Evolutionary conservation across 345 rosid genomes (phyloP).

Genomic region (Citrus cavaleriei): DNA sequence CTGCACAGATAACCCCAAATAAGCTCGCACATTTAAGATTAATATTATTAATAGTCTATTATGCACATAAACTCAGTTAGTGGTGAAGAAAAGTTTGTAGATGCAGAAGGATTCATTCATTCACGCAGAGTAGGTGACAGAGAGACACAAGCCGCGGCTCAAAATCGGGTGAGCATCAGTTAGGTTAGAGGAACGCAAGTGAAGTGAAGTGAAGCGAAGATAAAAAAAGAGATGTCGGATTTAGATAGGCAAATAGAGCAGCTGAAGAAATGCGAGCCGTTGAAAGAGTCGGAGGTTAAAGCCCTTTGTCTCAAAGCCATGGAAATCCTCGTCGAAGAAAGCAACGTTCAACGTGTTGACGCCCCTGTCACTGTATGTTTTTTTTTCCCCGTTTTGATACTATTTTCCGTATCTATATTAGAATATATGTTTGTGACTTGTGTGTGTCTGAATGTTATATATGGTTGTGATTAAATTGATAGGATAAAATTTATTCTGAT

Average conservation of each 20-base stretch:
- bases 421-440: background rate
- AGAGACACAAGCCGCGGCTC: background rate
- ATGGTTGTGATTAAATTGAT: conserved; percentile 7
- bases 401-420: no score
- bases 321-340: conserved; percentile 95
- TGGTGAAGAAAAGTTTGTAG: background rate
- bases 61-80: background rate
- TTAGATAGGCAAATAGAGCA: conserved; percentile 93
- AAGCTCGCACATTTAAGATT: no score
- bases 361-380: conserved; percentile 86
- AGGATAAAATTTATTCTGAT: background rate
- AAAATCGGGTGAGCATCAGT: background rate
- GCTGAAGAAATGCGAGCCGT: conserved; percentile 90
- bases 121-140: background rate
- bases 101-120: background rate
- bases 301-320: conserved; percentile 93
- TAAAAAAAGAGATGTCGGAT: conserved; percentile 68
- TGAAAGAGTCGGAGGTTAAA: conserved; percentile 95
- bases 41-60: no score
- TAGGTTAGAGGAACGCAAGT: background rate
- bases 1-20: no score
- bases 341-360: conserved; percentile 96
- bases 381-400: background rate
- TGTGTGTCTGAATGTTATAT: background rate
- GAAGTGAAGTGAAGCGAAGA: background rate